Evolutionary conservation across 805 yeast species (phyloP).

Genomic region (Jamesozyma spencerorum): DNA sequence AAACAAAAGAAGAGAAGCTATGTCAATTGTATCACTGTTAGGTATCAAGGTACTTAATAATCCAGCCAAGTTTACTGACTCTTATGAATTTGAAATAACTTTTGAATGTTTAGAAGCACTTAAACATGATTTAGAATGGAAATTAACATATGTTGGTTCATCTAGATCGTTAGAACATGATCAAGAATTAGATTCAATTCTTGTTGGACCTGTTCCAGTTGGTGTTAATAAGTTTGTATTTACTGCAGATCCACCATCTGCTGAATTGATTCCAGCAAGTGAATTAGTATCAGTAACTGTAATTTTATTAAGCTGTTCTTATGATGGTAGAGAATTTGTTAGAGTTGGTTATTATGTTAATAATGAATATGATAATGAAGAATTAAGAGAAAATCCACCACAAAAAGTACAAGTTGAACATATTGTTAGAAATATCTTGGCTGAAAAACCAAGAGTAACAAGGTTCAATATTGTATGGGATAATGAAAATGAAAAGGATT

Average conservation of each 20-base stretch:
- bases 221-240: conserved; percentile 90
- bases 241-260: conserved; percentile 93
- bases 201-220: conserved; percentile 98
- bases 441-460: conserved; percentile 96
- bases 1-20: conserved; percentile 20
- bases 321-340: conserved; percentile 88
- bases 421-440: conserved; percentile 86
- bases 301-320: conserved; percentile 83
- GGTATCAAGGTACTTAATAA: conserved; percentile 90
- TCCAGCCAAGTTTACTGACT: conserved; percentile 88
- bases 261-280: conserved; percentile 91
- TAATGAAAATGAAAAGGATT: conserved; percentile 56
- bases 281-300: conserved; percentile 95
- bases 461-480: conserved; percentile 97
- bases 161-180: conserved; percentile 92
- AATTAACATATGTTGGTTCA: conserved; percentile 91
- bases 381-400: conserved; percentile 88
- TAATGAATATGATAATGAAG: conserved; percentile 92
- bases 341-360: conserved; percentile 96
- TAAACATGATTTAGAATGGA: conserved; percentile 86
- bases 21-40: conserved; percentile 89
- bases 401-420: conserved; percentile 87
- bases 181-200: conserved; percentile 87
- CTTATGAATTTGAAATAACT: conserved; percentile 94
- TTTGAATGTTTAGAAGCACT: conserved; percentile 93